Base-by-base conservation (phyloP, 768 basidiomycete species). In the Calocera viscosa region DNA sequence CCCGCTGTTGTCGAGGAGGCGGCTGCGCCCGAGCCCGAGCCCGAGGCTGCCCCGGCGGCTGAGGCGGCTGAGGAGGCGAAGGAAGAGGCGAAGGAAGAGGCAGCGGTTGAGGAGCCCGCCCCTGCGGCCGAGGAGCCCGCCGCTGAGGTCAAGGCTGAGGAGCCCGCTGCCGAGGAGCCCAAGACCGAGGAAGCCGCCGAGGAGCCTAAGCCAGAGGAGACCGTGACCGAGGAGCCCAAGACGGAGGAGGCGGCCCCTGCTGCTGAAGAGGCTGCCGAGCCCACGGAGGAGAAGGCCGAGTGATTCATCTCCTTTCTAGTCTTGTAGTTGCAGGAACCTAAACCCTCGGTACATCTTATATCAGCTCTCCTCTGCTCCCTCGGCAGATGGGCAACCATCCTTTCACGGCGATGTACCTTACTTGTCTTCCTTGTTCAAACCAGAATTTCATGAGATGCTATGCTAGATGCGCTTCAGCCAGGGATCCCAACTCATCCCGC, bases 31-130 rank as follows among this genome's bases (percentile, higher is more conserved):
- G 67, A 63, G 24, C 43, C 70, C 3, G 68, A 75, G 69, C 69
- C 74, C 14, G 70, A 75, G 33, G 70, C 71, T 3, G 76, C 78
- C 65, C 73, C 75, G 53, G 76, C 75, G 12, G 70, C 77, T 64
- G 66, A 60, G 12, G 66, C 67, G 30, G 67, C 69, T 32, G 68
- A 72, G 71, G 68, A 7, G 8, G 69, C 64, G 12, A 67, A 38
- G 16, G 66, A 69, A 35, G 65, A 39, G 60, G 33, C 63, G 7
- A 63, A 34, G 43, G 64, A 66, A 64, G 69, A 71, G 65, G 67
- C 71, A 38, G 68, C 71, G 1, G 33, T 17, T 22, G 69, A 68
- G 34, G 47, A 66, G 24, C 43, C 16, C 5, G 65, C 14, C 2
- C 11, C 28, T 22, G 69, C 68, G 49, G 41, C 66, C 16, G 70